Percentiles rank a stretch among this genome's conserved stretches.
phyloP scores from a whole-genome alignment of 2,329 filamentous ascomycete genomes.

The Epichloe aotearoae region DNA sequence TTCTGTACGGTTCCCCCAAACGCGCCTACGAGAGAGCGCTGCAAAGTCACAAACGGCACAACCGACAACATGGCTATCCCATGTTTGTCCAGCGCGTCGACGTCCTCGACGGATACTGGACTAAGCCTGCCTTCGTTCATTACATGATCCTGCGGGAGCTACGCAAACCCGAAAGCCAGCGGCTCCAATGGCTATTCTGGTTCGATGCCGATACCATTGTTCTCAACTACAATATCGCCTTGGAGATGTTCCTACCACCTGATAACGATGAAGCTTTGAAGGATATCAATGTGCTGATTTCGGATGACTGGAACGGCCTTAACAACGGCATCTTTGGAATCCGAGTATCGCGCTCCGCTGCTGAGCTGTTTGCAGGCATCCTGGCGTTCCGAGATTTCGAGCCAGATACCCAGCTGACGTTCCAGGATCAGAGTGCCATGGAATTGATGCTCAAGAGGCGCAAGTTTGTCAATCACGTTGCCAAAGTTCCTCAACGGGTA shows the following conservation, averaged over 20 bases:
- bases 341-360: constrained; percentile 8
- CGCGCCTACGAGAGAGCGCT: constrained; percentile 15
- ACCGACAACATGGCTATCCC: constrained; percentile 19
- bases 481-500: constrained; percentile 8
- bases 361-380: constrained; percentile 9
- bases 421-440: constrained; percentile 12
- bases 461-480: constrained; percentile 5
- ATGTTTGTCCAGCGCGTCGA: constrained; percentile 20
- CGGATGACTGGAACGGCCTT: constrained; percentile 4
- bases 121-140: constrained; percentile 25
- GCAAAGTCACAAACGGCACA: constrained; percentile 21
- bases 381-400: constrained; percentile 8
- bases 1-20: constrained; percentile 2
- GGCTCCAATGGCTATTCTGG: constrained; percentile 25
- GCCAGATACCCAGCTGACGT: constrained; percentile 6
- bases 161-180: constrained; percentile 22
- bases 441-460: constrained; percentile 6
- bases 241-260: constrained; percentile 3
- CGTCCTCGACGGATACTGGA: constrained; percentile 21
- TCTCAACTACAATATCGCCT: constrained; percentile 4
- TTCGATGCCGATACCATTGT: constrained; percentile 10
- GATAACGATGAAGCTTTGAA: neutral
- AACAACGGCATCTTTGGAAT: constrained; percentile 9
- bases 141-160: constrained; percentile 24
- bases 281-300: neutral